phyloP scores from a whole-genome alignment of 345 rosid genomes.

The Psidium guajava region DNA sequence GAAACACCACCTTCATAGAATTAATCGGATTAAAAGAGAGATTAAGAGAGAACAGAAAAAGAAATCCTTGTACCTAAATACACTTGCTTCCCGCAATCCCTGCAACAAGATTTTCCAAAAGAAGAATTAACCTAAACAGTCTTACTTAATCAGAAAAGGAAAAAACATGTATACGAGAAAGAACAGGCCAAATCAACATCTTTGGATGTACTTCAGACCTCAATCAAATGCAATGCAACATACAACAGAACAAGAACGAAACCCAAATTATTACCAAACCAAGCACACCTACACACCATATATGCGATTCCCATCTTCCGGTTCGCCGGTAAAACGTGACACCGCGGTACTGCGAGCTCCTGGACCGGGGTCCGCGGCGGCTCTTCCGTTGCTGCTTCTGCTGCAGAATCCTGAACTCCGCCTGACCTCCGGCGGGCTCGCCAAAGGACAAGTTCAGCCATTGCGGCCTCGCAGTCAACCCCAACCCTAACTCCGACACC shows the following conservation, averaged over 20 bases:
- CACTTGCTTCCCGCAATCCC: slow-evolving; percentile 80
- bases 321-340: slow-evolving; percentile 96
- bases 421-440: slow-evolving; percentile 8
- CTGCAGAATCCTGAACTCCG: slow-evolving; percentile 21
- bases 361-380: slow-evolving; percentile 89
- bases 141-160: background rate
- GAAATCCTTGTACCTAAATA: slow-evolving; percentile 35
- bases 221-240: background rate
- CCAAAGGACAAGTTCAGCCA: slow-evolving; percentile 39
- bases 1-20: background rate
- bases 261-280: background rate
- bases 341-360: slow-evolving; percentile 95
- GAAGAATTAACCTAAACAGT: background rate
- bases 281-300: slow-evolving; percentile 41
- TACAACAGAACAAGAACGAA: background rate
- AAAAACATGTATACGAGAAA: background rate
- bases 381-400: slow-evolving; percentile 45
- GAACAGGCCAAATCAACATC: background rate
- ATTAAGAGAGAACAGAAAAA: background rate
- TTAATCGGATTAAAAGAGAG: background rate
- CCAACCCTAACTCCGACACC: slow-evolving; percentile 8
- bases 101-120: slow-evolving; percentile 2
- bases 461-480: slow-evolving; percentile 10
- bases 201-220: background rate
- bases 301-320: slow-evolving; percentile 99